Base-by-base conservation (phyloP, 2,329 filamentous ascomycete species). In the Venturia effusa region DNA sequence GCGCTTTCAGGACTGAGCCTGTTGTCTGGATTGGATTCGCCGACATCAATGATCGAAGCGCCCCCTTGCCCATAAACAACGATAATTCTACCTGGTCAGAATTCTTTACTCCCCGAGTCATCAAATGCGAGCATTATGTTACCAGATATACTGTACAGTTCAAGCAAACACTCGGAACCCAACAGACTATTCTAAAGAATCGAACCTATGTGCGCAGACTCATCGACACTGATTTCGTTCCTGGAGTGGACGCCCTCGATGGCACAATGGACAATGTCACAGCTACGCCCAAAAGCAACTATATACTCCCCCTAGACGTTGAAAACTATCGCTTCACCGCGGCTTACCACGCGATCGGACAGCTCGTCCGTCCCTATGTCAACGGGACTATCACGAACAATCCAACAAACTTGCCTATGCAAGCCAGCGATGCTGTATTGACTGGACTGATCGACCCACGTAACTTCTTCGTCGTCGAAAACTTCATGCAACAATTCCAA, bases 71-170 rank as follows among this genome's bases (percentile, higher is more conserved):
- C 2, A 37, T 64, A 2, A 66, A 67, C 8, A 60, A 22, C 0
- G 68, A 68, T 3, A 68, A 72, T 27, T 66, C 68, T 22, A 69
- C 67, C 51, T 76, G 74, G 73, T 65, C 67, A 66, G 39, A 68
- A 73, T 0, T 72, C 73, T 54, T 68, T 71, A 61, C 69, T 72
- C 0, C 48, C 30, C 71, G 71, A 59, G 71, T 75, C 55, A 71
- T 75, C 67, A 72, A 70, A 66, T 75, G 74, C 66, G 68, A 71
- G 10, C 69, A 71, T 64, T 66, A 74, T 54, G 69, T 74, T 59
- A 74, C 74, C 17, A 71, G 73, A 41, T 76, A 75, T 65, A 74
- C 70, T 0, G 72, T 74, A 61, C 64, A 70, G 5, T 70, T 75
- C 66, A 67, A 64, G 22, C 74, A 72, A 64, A 68, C 62, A 1